phyloP scores from a whole-genome alignment of 495 filamentous ascomycete species.

The Poronia punctata region DNA sequence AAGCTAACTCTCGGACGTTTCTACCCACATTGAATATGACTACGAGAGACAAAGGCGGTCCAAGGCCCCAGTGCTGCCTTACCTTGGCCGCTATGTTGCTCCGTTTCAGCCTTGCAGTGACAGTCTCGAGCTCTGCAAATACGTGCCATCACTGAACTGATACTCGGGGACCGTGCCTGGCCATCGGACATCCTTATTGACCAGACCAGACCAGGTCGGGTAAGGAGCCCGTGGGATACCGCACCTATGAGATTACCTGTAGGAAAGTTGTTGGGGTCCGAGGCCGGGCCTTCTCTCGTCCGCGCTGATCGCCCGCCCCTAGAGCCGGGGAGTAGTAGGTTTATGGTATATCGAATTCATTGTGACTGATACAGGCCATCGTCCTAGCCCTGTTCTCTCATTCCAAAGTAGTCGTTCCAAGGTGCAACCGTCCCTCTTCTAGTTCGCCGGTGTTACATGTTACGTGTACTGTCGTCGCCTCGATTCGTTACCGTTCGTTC shows the following conservation, averaged over 20 bases:
- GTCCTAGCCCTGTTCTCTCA: conserved; percentile 22
- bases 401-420: conserved; percentile 19
- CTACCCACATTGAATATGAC: conserved; percentile 3
- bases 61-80: no score
- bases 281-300: conserved; percentile 20
- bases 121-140: conserved; percentile 1
- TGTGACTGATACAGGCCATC: conserved; percentile 19
- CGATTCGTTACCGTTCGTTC: conserved; percentile 32
- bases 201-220: no score
- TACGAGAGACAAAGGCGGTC: background rate
- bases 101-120: background rate
- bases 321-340: conserved; percentile 12
- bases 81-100: conserved; percentile 3
- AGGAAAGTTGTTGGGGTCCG: conserved; percentile 13
- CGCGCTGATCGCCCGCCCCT: conserved; percentile 17
- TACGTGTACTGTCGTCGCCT: conserved; percentile 21
- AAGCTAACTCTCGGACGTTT: conserved; percentile 11
- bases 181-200: no score
- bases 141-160: background rate
- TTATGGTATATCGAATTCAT: conserved; percentile 16
- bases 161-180: background rate
- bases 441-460: conserved; percentile 10
- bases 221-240: conserved; percentile 2
- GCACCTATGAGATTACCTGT: conserved; percentile 15
- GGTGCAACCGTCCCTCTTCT: conserved; percentile 18